phyloP scores from a whole-genome alignment of 305 asterid genomes.

The Andrographis paniculata region DNA sequence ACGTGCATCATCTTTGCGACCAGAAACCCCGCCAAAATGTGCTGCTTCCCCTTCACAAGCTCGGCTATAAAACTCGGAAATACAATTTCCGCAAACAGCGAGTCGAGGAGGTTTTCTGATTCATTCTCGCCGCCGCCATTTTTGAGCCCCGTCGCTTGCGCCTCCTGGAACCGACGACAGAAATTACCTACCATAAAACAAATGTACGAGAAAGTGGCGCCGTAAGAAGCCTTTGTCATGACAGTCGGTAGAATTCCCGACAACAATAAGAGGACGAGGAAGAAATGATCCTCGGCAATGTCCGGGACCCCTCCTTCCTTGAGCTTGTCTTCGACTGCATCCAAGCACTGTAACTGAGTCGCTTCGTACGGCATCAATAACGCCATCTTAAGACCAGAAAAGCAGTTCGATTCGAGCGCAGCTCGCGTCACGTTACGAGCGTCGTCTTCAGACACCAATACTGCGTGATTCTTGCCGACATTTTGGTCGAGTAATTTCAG shows the following conservation, averaged over 20 bases:
- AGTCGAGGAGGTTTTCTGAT: slow-evolving; percentile 11
- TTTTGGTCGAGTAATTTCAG: slow-evolving; percentile 57
- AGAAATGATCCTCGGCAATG: slow-evolving; percentile 35
- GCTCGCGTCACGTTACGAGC: slow-evolving; percentile 35
- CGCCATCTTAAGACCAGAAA: slow-evolving; percentile 55
- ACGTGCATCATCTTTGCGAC: slow-evolving; percentile 63
- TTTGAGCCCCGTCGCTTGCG: slow-evolving; percentile 22
- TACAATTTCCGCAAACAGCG: slow-evolving; percentile 39
- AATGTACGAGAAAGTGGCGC: slow-evolving; percentile 57
- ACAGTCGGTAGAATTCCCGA: slow-evolving; percentile 54
- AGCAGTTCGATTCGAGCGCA: slow-evolving; percentile 40
- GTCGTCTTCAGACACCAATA: slow-evolving; percentile 54
- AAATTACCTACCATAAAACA: slow-evolving; percentile 76
- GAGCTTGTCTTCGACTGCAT: slow-evolving; percentile 60
- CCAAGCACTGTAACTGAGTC: slow-evolving; percentile 62
- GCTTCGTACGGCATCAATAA: slow-evolving; percentile 55
- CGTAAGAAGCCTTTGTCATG: slow-evolving; percentile 44
- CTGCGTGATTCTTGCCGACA: slow-evolving; percentile 24
- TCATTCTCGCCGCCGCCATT: slow-evolving; percentile 14
- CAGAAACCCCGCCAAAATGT: slow-evolving; percentile 70
- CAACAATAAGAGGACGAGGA: slow-evolving; percentile 52
- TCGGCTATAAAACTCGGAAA: slow-evolving; percentile 73
- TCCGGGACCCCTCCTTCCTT: slow-evolving; percentile 51
- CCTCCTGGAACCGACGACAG: slow-evolving; percentile 59
- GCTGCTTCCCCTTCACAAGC: slow-evolving; percentile 83